These are phyloP conservation scores for Benincasa hispida DNA, from an alignment of 306 rosid genomes.

Conservation along the genomic window DNA sequence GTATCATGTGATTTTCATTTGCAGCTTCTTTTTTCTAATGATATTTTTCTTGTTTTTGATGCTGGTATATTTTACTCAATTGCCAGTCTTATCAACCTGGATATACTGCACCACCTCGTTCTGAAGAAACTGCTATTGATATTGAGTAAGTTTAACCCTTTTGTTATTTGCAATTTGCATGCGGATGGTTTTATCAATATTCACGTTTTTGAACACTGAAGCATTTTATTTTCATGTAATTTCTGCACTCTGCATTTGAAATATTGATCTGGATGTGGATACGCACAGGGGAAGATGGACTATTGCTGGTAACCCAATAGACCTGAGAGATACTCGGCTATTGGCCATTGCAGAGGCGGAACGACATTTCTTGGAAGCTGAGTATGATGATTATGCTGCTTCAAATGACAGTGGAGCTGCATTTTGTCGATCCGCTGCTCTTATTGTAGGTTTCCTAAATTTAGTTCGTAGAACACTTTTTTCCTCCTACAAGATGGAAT, in stretches of 20 bases:
- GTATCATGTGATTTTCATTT: not conserved
- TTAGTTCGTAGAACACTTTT: not conserved
- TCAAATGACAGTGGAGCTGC: slow-evolving; percentile 33
- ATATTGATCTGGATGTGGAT: slow-evolving; percentile 2
- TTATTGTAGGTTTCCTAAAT: slow-evolving; percentile 30
- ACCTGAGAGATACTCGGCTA: slow-evolving; percentile 40
- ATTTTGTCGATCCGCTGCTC: slow-evolving; percentile 37
- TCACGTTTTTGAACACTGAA: not conserved
- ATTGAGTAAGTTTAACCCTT: slow-evolving; percentile 29
- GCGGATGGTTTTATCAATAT: not conserved
- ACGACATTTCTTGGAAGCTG: slow-evolving; percentile 32
- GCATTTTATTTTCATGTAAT: not conserved
- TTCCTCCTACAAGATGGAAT: not conserved
- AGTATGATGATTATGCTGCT: slow-evolving; percentile 37
- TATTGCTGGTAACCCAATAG: slow-evolving; percentile 32
- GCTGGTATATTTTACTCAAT: not conserved
- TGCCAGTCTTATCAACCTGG: slow-evolving; percentile 35
- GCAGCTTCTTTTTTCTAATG: not conserved
- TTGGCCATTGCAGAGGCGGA: slow-evolving; percentile 55
- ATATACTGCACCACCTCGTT: slow-evolving; percentile 30
- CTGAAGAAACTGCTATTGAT: slow-evolving; percentile 33
- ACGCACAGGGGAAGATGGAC: slow-evolving; percentile 42
- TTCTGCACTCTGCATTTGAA: not conserved
- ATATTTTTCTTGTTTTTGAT: not conserved
- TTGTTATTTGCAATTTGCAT: not conserved